Evolutionary conservation across 2,329 filamentous ascomycete genomes (phyloP).

Genomic region (Dactylellina leptospora): DNA sequence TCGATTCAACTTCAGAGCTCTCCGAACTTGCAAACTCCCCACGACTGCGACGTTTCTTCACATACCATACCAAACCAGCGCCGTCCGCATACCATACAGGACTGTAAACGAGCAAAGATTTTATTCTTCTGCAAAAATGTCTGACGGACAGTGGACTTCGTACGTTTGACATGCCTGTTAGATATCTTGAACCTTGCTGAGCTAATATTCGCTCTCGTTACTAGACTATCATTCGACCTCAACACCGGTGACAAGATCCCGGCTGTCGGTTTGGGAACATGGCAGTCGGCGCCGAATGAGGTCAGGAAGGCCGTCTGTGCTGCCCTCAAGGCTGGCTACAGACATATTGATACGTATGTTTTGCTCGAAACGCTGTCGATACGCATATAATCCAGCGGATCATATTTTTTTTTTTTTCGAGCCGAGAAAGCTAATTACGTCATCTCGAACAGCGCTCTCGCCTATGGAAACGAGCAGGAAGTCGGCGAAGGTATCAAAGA

Average conservation of each 20-base stretch:
- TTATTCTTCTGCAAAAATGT: slow-evolving; percentile 44
- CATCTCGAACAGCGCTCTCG: slow-evolving; percentile 65
- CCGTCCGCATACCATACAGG: slow-evolving; percentile 20
- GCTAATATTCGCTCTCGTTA: slow-evolving; percentile 8
- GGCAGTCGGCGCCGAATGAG: slow-evolving; percentile 76
- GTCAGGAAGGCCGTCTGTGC: slow-evolving; percentile 75
- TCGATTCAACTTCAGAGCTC: slow-evolving; percentile 52
- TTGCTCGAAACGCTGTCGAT: background rate
- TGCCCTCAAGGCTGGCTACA: slow-evolving; percentile 74
- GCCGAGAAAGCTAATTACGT: slow-evolving; percentile 6
- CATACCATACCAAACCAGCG: slow-evolving; percentile 18
- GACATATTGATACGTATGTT: slow-evolving; percentile 73
- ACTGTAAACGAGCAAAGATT: slow-evolving; percentile 23
- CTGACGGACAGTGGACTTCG: slow-evolving; percentile 52
- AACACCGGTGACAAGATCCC: slow-evolving; percentile 82
- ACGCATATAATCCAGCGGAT: background rate
- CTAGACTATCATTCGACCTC: slow-evolving; percentile 69
- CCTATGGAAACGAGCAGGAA: slow-evolving; percentile 79
- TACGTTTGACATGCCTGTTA: slow-evolving; percentile 18
- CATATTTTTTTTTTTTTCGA: background rate
- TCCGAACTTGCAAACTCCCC: slow-evolving; percentile 44
- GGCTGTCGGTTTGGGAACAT: slow-evolving; percentile 78
- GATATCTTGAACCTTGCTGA: background rate
- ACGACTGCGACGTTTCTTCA: slow-evolving; percentile 15
- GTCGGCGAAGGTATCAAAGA: slow-evolving; percentile 73